phyloP scores from a whole-genome alignment of 1,284 basidiomycete species.

The Marasmius fiardii region DNA sequence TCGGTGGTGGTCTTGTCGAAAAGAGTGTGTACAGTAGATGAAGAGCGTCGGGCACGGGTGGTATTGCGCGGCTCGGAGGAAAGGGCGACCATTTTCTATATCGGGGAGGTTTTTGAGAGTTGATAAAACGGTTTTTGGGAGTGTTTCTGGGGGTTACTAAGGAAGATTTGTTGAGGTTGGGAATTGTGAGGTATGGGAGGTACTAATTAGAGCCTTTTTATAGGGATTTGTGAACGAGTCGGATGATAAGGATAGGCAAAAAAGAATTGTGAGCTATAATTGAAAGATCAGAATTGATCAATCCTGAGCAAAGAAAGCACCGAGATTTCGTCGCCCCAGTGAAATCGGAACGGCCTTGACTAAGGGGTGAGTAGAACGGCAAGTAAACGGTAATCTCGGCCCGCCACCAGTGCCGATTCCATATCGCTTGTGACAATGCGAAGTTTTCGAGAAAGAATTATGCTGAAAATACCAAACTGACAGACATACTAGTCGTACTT shows the following conservation, averaged over 20 bases:
- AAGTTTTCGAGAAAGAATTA: too few species aligned
- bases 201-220: background rate
- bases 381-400: too few species aligned
- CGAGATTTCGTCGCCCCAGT: background rate
- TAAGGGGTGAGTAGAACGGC: too few species aligned
- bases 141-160: background rate
- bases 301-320: background rate
- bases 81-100: constrained; percentile 25
- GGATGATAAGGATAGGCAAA: background rate
- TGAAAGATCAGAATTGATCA: constrained; percentile 4
- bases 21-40: background rate
- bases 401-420: too few species aligned
- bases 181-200: background rate
- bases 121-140: too few species aligned
- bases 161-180: background rate
- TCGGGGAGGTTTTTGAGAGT: constrained; percentile 8
- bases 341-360: background rate
- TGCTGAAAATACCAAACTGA: too few species aligned
- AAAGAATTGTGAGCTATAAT: background rate
- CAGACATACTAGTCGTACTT: too few species aligned
- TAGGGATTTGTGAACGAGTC: background rate
- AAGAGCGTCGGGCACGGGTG: constrained; percentile 3
- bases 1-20: too few species aligned
- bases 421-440: too few species aligned
- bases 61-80: constrained; percentile 25